A percentile compares a stretch with the other conserved stretches of the same genome.
Evolutionary conservation across 257 asterid genomes (phyloP).

Genomic region (Nicotiana undulata): DNA sequence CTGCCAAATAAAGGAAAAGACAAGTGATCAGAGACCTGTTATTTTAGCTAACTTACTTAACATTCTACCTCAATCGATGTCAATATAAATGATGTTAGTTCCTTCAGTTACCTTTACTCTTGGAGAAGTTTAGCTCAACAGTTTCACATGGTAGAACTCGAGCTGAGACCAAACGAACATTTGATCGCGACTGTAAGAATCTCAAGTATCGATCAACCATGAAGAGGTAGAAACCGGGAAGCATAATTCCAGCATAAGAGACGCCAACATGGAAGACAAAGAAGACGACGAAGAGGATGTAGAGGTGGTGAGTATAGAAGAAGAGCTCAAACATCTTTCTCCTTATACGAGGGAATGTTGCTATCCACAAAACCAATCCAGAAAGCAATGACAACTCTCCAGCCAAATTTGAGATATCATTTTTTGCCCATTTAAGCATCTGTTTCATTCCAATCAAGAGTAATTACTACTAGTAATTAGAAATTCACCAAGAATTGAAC

Average conservation of each 20-base stretch:
- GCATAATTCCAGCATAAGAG: slow-evolving; percentile 39
- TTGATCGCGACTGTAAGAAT: slow-evolving; percentile 59
- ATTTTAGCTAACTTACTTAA: background rate
- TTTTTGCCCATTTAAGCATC: slow-evolving; percentile 66
- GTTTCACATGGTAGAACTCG: slow-evolving; percentile 50
- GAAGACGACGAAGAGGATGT: slow-evolving; percentile 62
- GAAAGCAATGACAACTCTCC: slow-evolving; percentile 68
- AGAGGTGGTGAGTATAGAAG: slow-evolving; percentile 76
- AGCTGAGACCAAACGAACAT: slow-evolving; percentile 54
- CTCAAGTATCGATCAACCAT: slow-evolving; percentile 61
- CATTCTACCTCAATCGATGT: background rate
- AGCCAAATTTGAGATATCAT: slow-evolving; percentile 54
- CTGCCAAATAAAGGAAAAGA: slow-evolving; percentile 16
- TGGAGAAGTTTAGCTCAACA: slow-evolving; percentile 72
- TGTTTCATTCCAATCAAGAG: slow-evolving; percentile 6
- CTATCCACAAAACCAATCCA: slow-evolving; percentile 58
- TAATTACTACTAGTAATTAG: background rate
- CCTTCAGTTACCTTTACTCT: slow-evolving; percentile 34
- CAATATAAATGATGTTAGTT: too few relatives aligned
- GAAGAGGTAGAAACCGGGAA: slow-evolving; percentile 91
- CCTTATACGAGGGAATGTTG: slow-evolving; percentile 60
- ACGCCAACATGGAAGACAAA: slow-evolving; percentile 70
- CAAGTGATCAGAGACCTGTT: too few relatives aligned
- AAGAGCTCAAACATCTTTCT: slow-evolving; percentile 74
- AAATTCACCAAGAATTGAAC: background rate